A percentile compares a stretch with the other conserved stretches of the same genome.
Conservation (phyloP, 129 eudicot species). For the Rutidosis leptorrhynchoides region DNA sequence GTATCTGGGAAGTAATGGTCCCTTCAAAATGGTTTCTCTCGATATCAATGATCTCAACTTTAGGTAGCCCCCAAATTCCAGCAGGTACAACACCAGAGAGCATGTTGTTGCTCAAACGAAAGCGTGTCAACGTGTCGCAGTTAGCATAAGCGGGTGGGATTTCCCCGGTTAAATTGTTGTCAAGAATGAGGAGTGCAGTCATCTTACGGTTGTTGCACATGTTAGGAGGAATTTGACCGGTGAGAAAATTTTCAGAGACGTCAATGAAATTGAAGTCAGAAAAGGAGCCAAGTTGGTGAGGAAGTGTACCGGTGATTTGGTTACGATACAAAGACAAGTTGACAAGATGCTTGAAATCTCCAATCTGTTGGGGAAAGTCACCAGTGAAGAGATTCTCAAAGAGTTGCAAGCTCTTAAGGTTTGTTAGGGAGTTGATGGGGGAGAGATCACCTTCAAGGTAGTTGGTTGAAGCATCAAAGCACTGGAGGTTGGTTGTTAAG, state of each 20-base stretch:
- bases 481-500: constrained; percentile 50
- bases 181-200: constrained; percentile 42
- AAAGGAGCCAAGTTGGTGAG: constrained; percentile 60
- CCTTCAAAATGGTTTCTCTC: constrained; percentile 47
- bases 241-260: constrained; percentile 63
- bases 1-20: constrained; percentile 47
- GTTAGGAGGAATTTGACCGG: constrained; percentile 68
- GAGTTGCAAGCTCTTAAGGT: constrained; percentile 53
- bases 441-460: constrained; percentile 50
- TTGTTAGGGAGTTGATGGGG: constrained; percentile 34
- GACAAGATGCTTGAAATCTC: constrained; percentile 56
- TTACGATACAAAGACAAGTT: constrained; percentile 58
- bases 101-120: constrained; percentile 45
- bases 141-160: constrained; percentile 44
- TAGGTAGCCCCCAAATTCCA: constrained; percentile 56
- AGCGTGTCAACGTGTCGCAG: constrained; percentile 41
- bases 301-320: constrained; percentile 59
- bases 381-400: constrained; percentile 57
- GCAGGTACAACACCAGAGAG: constrained; percentile 49
- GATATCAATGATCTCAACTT: constrained; percentile 37
- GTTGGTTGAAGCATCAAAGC: constrained; percentile 62
- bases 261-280: constrained; percentile 66
- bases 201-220: constrained; percentile 45
- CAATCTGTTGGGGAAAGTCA: constrained; percentile 60
- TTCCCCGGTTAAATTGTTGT: constrained; percentile 48